A percentile compares a stretch with the other conserved stretches of the same genome.
These are phyloP conservation scores for Porogramme epimiltina DNA, from an alignment of 1,284 basidiomycete genomes.

Conservation along the genomic window DNA sequence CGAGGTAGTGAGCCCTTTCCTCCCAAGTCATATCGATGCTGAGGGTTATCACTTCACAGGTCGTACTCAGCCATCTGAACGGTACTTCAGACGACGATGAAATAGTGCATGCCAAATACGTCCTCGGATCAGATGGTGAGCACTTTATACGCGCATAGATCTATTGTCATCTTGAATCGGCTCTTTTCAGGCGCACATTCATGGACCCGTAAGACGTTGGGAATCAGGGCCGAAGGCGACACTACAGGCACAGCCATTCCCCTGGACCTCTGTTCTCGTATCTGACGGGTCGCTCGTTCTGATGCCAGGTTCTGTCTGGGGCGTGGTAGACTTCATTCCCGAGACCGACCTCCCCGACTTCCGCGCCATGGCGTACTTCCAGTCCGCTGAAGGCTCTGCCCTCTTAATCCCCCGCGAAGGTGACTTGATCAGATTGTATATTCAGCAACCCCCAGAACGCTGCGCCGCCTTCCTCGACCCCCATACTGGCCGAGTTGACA, in stretches of 20 bases:
- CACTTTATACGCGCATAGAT: not conserved
- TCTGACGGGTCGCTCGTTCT: no score
- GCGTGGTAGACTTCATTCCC: constrained; percentile 74
- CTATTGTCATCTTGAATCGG: no score
- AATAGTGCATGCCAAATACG: constrained; percentile 53
- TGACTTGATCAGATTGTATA: constrained; percentile 74
- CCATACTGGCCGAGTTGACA: constrained; percentile 60
- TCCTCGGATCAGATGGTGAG: constrained; percentile 56
- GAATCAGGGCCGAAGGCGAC: constrained; percentile 77
- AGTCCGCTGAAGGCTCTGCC: constrained; percentile 53
- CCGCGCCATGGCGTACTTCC: constrained; percentile 65
- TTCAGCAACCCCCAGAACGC: constrained; percentile 60
- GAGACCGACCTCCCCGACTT: constrained; percentile 84
- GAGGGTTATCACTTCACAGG: no score
- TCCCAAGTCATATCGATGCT: no score
- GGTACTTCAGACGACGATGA: constrained; percentile 36
- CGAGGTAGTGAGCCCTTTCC: no score
- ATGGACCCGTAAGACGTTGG: constrained; percentile 74
- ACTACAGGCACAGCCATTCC: no score
- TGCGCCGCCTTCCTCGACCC: constrained; percentile 40
- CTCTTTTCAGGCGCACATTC: constrained; percentile 69
- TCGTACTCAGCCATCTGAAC: constrained; percentile 37
- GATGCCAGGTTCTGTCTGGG: constrained; percentile 82
- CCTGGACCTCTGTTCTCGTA: no score
- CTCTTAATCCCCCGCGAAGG: constrained; percentile 81